phyloP scores from a whole-genome alignment of 306 rosid genomes.

The Rosa rugosa region DNA sequence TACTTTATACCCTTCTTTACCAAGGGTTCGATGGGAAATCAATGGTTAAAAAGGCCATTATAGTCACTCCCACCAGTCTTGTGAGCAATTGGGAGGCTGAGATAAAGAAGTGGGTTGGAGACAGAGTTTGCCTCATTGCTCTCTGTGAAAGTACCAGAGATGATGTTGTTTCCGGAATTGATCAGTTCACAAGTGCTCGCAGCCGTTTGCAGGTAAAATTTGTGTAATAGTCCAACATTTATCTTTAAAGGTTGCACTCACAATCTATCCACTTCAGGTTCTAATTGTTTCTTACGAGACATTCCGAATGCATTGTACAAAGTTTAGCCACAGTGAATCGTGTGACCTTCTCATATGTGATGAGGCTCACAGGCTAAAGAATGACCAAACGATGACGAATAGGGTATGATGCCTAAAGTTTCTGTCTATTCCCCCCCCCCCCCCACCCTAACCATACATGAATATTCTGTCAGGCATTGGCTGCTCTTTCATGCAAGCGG shows the following conservation, averaged over 20 bases:
- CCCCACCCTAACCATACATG: not conserved
- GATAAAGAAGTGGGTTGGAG: slow-evolving; percentile 87
- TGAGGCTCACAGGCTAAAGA: slow-evolving; percentile 96
- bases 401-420: slow-evolving; percentile 49
- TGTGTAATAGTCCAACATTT: slow-evolving; percentile 18
- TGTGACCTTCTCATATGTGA: slow-evolving; percentile 96
- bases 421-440: too few relatives aligned
- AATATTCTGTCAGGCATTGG: slow-evolving; percentile 66
- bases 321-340: slow-evolving; percentile 63
- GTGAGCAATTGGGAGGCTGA: slow-evolving; percentile 99
- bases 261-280: slow-evolving; percentile 46
- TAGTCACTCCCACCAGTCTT: slow-evolving; percentile 98
- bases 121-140: slow-evolving; percentile 74
- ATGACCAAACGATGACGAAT: slow-evolving; percentile 95
- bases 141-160: slow-evolving; percentile 85
- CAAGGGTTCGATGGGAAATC: slow-evolving; percentile 94
- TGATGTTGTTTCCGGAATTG: slow-evolving; percentile 81
- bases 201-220: slow-evolving; percentile 58
- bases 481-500: slow-evolving; percentile 77
- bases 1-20: slow-evolving; percentile 78
- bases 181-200: slow-evolving; percentile 59
- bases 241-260: slow-evolving; percentile 15
- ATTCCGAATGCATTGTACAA: slow-evolving; percentile 85
- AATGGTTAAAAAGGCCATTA: slow-evolving; percentile 78
- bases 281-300: slow-evolving; percentile 92